Conservation (phyloP, 352 stramenopile species). For the Phytophthora megakarya region DNA sequence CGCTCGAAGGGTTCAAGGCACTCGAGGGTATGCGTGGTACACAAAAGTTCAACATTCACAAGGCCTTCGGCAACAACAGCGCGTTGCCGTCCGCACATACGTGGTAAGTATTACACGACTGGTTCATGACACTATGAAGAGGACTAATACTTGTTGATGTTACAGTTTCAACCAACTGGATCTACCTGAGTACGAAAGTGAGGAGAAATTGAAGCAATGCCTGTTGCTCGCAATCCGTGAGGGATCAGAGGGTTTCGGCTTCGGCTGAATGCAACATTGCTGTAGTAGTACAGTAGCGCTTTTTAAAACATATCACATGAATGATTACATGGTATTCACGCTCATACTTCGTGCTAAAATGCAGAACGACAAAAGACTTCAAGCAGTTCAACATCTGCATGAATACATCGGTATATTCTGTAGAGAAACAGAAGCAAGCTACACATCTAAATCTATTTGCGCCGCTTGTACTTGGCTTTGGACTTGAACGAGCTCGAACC, state of each 20-base stretch:
- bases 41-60: slow-evolving; percentile 99
- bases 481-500: slow-evolving; percentile 90
- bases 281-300: slow-evolving; percentile 2
- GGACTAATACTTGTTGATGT: slow-evolving; percentile 20
- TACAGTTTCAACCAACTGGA: slow-evolving; percentile 99
- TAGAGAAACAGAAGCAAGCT: slow-evolving; percentile 13
- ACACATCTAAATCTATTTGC: slow-evolving; percentile 56
- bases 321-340: slow-evolving; percentile 21
- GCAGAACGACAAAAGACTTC: no score
- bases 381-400: no score
- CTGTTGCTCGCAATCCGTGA: slow-evolving; percentile 98
- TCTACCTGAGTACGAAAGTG: slow-evolving; percentile 97
- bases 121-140: slow-evolving; percentile 13
- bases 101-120: slow-evolving; percentile 70
- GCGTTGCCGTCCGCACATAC: slow-evolving; percentile 95
- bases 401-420: slow-evolving; percentile 39
- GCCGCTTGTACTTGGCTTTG: slow-evolving; percentile 87
- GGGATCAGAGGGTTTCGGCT: slow-evolving; percentile 97
- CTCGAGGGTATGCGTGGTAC: slow-evolving; percentile 98
- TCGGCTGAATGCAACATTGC: slow-evolving; percentile 94
- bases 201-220: slow-evolving; percentile 97
- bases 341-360: no score
- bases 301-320: slow-evolving; percentile 19
- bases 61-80: slow-evolving; percentile 92
- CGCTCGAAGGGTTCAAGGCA: slow-evolving; percentile 97